Evolutionary conservation across 352 stramenopile species (phyloP).

Genomic region (Phytophthora brassicae): DNA sequence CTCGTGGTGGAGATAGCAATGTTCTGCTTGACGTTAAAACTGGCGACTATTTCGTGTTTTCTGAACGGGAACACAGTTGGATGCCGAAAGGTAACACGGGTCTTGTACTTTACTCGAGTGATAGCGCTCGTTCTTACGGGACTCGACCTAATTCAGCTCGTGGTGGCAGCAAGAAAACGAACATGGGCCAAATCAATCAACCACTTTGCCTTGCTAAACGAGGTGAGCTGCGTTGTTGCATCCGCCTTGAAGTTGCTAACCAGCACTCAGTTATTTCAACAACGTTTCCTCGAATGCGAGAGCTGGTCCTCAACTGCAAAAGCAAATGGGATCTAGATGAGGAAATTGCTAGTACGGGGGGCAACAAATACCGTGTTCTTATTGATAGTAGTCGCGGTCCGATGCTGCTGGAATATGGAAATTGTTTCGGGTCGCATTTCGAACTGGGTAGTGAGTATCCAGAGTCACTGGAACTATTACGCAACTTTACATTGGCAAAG

Average conservation of each 20-base stretch:
- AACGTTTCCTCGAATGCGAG: constrained; percentile 37
- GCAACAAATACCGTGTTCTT: constrained; percentile 79
- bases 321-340: constrained; percentile 84
- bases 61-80: constrained; percentile 40
- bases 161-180: constrained; percentile 50
- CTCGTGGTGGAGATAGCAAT: constrained; percentile 19
- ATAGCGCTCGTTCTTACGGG: constrained; percentile 58
- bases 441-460: constrained; percentile 55
- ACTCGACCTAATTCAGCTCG: constrained; percentile 61
- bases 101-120: constrained; percentile 65
- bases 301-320: constrained; percentile 72
- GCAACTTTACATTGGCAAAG: constrained; percentile 63
- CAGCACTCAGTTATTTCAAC: constrained; percentile 38
- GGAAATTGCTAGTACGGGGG: constrained; percentile 64
- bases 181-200: constrained; percentile 37
- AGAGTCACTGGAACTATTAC: constrained; percentile 45
- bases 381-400: constrained; percentile 73
- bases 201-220: constrained; percentile 50
- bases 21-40: constrained; percentile 73
- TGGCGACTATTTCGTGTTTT: constrained; percentile 71
- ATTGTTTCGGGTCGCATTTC: constrained; percentile 76
- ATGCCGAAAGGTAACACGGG: constrained; percentile 76
- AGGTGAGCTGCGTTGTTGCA: constrained; percentile 67
- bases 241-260: constrained; percentile 52
- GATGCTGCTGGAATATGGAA: constrained; percentile 84